Conservation (phyloP, 1,139 yeast species). For the Spencermartinsiella ligniputridi region DNA sequence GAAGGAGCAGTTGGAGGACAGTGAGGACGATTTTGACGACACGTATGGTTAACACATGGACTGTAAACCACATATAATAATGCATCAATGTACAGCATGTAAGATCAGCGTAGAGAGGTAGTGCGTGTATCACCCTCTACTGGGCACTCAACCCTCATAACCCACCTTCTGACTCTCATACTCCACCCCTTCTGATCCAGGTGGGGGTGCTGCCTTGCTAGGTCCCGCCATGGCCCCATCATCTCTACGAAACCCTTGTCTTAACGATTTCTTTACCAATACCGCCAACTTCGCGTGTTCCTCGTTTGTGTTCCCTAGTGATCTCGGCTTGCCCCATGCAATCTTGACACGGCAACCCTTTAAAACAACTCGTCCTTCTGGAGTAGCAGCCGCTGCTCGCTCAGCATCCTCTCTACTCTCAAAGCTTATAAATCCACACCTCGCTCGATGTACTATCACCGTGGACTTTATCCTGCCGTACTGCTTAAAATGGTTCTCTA, state of each 20-base stretch:
- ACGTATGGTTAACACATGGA: conserved; percentile 7
- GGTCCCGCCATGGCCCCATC: conserved; percentile 1
- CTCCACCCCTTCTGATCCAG: conserved; percentile 12
- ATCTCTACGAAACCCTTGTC: conserved; percentile 36
- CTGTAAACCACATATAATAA: neutral
- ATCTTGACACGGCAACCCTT: conserved; percentile 52
- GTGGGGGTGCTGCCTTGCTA: conserved; percentile 13
- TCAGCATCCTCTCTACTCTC: conserved; percentile 50
- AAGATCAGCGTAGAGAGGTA: neutral
- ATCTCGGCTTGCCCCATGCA: conserved; percentile 60
- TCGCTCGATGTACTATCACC: conserved; percentile 55
- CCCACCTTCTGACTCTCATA: conserved; percentile 18
- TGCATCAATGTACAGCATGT: too few species aligned
- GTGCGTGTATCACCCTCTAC: neutral
- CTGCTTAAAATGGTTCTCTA: conserved; percentile 46
- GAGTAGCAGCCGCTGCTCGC: conserved; percentile 40
- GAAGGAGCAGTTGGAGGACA: neutral
- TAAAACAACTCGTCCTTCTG: conserved; percentile 36
- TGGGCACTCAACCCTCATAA: conserved; percentile 5
- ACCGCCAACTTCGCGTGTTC: conserved; percentile 50
- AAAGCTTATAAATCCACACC: conserved; percentile 62
- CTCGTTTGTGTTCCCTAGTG: conserved; percentile 45
- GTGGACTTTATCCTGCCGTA: conserved; percentile 47
- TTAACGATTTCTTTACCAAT: conserved; percentile 56
- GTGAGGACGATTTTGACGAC: conserved; percentile 5